Evolutionary conservation across 2,329 filamentous ascomycete species (phyloP).

Genomic region (Penicillium vulpinum): DNA sequence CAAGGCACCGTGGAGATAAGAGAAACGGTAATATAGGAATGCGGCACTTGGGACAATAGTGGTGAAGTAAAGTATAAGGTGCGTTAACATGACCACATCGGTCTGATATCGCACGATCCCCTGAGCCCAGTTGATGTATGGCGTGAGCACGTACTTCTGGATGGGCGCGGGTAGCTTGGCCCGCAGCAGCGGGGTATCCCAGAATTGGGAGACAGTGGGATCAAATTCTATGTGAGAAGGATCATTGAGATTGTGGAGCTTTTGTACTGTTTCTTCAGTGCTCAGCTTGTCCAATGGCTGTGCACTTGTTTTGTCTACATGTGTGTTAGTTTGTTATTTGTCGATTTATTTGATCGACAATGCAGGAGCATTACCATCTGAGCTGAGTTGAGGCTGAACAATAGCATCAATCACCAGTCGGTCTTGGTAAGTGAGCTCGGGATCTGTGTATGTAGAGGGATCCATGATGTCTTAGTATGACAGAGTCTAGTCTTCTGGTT

Average conservation of each 20-base stretch:
- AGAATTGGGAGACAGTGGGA: constrained; percentile 56
- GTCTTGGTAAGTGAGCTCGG: constrained; percentile 42
- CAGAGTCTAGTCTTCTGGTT: not conserved
- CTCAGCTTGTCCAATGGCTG: constrained; percentile 16
- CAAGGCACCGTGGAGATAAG: constrained; percentile 64
- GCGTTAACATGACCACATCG: constrained; percentile 76
- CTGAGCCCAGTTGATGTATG: constrained; percentile 60
- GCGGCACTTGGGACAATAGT: constrained; percentile 70
- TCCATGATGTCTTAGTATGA: constrained; percentile 23
- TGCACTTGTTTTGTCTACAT: constrained; percentile 9
- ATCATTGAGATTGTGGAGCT: constrained; percentile 54
- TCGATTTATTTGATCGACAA: not conserved
- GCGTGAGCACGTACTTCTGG: constrained; percentile 55
- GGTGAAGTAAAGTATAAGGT: constrained; percentile 69
- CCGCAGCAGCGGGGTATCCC: constrained; percentile 51
- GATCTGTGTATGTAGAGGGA: constrained; percentile 32
- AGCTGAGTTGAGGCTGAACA: constrained; percentile 30
- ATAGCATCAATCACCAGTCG: constrained; percentile 42
- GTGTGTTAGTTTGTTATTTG: constrained; percentile 1
- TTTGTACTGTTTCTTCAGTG: constrained; percentile 38
- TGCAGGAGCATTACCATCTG: constrained; percentile 10
- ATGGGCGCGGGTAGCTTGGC: constrained; percentile 38
- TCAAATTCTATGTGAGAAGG: constrained; percentile 51
- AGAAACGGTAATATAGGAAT: constrained; percentile 65
- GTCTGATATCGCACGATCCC: constrained; percentile 63